phyloP scores from a whole-genome alignment of 2,329 filamentous ascomycete species.

The Colletotrichum filicis region DNA sequence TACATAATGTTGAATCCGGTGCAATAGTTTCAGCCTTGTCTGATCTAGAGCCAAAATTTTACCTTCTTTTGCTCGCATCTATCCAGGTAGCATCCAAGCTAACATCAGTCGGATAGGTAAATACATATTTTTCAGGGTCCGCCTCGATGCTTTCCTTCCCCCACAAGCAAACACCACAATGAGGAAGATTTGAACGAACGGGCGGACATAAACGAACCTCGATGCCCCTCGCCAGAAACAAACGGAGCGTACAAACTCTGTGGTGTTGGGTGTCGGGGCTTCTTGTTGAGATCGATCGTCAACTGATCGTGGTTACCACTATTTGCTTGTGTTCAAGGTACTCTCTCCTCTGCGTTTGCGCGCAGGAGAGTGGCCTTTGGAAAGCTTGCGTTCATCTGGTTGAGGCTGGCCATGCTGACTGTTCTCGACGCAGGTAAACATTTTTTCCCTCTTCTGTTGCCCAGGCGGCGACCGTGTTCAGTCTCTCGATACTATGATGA shows the following conservation, averaged over 20 bases:
- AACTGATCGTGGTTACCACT: conserved; percentile 62
- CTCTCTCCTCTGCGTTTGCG: background rate
- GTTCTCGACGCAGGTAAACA: conserved; percentile 42
- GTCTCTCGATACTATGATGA: conserved; percentile 56
- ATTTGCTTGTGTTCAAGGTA: background rate
- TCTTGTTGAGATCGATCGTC: conserved; percentile 74
- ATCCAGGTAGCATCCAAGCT: conserved; percentile 43
- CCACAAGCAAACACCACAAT: conserved; percentile 45
- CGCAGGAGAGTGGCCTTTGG: background rate
- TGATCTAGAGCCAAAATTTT: conserved; percentile 58
- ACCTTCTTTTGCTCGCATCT: conserved; percentile 38
- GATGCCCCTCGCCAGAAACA: conserved; percentile 59
- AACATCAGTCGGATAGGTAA: conserved; percentile 57
- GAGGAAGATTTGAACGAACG: conserved; percentile 77
- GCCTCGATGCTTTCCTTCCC: conserved; percentile 34
- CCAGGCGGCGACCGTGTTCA: background rate
- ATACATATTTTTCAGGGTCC: conserved; percentile 7
- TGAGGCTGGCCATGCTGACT: conserved; percentile 11
- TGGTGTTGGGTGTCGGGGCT: conserved; percentile 61
- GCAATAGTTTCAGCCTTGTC: conserved; percentile 76
- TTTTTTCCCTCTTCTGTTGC: conserved; percentile 8
- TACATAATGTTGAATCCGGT: conserved; percentile 71
- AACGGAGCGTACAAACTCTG: conserved; percentile 72
- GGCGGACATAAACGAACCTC: conserved; percentile 74
- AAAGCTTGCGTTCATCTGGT: conserved; percentile 8